phyloP scores from a whole-genome alignment of 2,329 filamentous ascomycete species.

The Pseudogymnoascus sp. region DNA sequence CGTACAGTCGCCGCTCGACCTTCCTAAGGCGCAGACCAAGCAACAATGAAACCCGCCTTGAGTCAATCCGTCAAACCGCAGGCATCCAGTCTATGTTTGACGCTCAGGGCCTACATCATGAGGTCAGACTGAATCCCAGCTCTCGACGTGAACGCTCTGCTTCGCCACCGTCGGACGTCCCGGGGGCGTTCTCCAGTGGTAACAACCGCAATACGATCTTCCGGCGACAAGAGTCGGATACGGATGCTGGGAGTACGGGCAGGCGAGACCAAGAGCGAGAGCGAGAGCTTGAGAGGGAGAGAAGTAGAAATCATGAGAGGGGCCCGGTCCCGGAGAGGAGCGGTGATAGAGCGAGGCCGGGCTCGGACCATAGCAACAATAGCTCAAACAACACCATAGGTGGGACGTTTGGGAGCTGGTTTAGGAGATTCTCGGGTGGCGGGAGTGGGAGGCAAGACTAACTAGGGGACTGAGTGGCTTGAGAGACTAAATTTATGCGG shows the following conservation, averaged over 20 bases:
- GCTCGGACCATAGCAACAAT: slow-evolving; percentile 2
- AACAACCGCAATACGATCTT: neutral
- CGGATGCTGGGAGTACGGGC: neutral
- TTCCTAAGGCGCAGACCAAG: neutral
- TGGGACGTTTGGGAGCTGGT: neutral
- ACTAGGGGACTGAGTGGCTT: neutral
- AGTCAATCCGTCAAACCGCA: neutral
- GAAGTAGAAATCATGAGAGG: neutral
- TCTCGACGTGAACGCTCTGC: neutral
- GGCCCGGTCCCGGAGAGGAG: neutral
- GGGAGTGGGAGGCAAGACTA: neutral
- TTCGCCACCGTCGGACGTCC: neutral
- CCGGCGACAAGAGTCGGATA: neutral
- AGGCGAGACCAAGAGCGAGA: neutral
- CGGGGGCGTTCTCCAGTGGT: neutral
- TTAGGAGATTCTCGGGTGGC: neutral
- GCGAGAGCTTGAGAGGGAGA: neutral
- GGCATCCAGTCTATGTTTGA: neutral
- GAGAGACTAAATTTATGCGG: neutral
- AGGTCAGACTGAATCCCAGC: neutral
- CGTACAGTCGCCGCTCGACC: neutral
- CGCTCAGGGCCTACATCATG: neutral
- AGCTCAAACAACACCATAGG: neutral
- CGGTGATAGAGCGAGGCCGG: neutral
- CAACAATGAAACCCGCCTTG: neutral